phyloP scores from a whole-genome alignment of 1,139 yeast species.

The Nadsonia commutata region DNA sequence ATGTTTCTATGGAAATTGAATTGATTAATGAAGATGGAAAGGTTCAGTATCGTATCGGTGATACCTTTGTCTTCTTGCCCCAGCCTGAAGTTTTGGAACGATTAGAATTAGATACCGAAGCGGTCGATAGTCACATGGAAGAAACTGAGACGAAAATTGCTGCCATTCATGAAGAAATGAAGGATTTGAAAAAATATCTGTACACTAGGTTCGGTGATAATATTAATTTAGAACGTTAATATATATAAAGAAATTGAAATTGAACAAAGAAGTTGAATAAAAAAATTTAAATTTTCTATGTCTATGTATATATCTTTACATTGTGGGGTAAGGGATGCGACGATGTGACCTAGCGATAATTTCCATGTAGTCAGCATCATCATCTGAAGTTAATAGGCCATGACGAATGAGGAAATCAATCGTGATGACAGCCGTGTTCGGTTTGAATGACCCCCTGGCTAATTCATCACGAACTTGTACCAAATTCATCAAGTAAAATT shows the following conservation, averaged over 20 bases:
- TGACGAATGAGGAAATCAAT: constrained; percentile 78
- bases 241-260: too few species aligned
- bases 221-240: constrained; percentile 55
- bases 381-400: constrained; percentile 47
- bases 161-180: constrained; percentile 38
- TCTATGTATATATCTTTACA: too few species aligned
- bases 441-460: constrained; percentile 53
- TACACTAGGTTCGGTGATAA: constrained; percentile 85
- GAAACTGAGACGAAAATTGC: constrained; percentile 34
- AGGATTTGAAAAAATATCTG: constrained; percentile 49
- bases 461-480: constrained; percentile 40
- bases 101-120: constrained; percentile 46
- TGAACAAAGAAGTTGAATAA: too few species aligned
- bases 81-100: constrained; percentile 51
- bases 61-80: constrained; percentile 52
- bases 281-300: too few species aligned
- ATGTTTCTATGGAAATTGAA: constrained; percentile 72
- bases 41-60: constrained; percentile 51
- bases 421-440: constrained; percentile 69
- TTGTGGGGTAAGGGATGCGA: constrained; percentile 47
- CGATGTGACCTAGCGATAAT: constrained; percentile 52
- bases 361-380: constrained; percentile 48
- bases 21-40: constrained; percentile 65
- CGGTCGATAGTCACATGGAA: constrained; percentile 35
- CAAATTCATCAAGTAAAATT: constrained; percentile 47